phyloP scores from a whole-genome alignment of 495 filamentous ascomycete species.

The Sporormia fimetaria region DNA sequence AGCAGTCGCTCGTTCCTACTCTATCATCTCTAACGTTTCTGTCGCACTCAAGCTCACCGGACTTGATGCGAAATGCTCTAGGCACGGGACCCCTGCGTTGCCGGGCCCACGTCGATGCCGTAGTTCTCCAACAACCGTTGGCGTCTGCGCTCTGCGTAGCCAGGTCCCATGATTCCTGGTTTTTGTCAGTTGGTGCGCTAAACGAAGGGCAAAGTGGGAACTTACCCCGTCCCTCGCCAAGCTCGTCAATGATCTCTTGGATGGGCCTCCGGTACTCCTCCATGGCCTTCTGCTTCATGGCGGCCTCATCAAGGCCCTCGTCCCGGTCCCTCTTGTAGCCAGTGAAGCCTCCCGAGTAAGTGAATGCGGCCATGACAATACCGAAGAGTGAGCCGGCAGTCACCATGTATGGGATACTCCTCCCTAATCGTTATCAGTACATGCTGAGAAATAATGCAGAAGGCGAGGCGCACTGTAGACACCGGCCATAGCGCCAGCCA shows the following conservation, averaged over 20 bases:
- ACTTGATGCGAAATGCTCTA: too few relatives aligned
- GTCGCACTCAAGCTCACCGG: too few relatives aligned
- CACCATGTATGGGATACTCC: constrained; percentile 66
- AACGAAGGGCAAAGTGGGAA: too few relatives aligned
- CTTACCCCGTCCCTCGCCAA: constrained; percentile 87
- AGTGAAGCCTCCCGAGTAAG: constrained; percentile 64
- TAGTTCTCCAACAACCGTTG: constrained; percentile 82
- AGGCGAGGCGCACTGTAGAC: constrained; percentile 28
- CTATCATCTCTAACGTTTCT: background rate
- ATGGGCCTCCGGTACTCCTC: constrained; percentile 63
- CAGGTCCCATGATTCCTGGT: constrained; percentile 61
- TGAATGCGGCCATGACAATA: constrained; percentile 53
- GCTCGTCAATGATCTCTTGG: constrained; percentile 66
- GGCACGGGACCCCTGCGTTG: constrained; percentile 1
- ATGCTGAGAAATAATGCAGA: background rate
- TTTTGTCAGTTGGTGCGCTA: too few relatives aligned
- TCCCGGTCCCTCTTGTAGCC: constrained; percentile 44
- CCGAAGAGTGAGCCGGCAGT: constrained; percentile 62
- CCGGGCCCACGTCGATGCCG: constrained; percentile 58
- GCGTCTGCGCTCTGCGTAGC: constrained; percentile 76
- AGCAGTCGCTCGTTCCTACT: too few relatives aligned
- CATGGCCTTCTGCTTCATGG: constrained; percentile 63
- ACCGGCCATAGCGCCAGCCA: constrained; percentile 57
- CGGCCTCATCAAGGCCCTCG: constrained; percentile 59
- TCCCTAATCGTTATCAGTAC: constrained; percentile 38